Conservation (phyloP, 2,329 filamentous ascomycete species). For the Keithomyces neogunnii region DNA sequence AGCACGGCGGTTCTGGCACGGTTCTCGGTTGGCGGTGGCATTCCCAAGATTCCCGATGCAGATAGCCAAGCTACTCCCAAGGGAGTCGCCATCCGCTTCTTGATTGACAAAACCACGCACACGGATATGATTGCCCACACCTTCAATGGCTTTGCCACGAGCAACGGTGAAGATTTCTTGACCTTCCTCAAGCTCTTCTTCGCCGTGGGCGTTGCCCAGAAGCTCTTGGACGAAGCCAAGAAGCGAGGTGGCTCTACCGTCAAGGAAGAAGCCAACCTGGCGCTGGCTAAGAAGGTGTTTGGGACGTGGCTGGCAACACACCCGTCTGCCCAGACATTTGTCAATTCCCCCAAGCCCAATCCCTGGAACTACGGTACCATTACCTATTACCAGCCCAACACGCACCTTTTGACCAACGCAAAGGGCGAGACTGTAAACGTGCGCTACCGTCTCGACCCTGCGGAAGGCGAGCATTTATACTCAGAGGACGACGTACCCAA, state of each 20-base stretch:
- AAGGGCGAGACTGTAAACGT: background rate
- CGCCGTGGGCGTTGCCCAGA: background rate
- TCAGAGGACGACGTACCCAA: background rate
- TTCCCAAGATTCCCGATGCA: slow-evolving; percentile 1
- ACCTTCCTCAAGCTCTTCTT: background rate
- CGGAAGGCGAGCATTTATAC: background rate
- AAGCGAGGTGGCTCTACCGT: background rate
- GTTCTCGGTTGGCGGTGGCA: slow-evolving; percentile 4
- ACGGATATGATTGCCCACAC: background rate
- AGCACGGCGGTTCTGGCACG: slow-evolving; percentile 4
- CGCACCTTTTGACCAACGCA: background rate
- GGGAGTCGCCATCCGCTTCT: background rate
- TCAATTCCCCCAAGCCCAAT: background rate
- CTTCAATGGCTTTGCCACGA: background rate
- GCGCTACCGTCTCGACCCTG: background rate
- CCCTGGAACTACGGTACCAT: background rate
- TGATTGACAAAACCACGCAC: background rate
- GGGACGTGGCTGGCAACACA: background rate
- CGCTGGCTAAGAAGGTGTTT: background rate
- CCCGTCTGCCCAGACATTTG: background rate
- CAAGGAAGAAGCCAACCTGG: background rate
- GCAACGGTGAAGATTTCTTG: background rate
- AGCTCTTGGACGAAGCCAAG: background rate
- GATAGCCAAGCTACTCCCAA: background rate
- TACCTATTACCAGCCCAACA: background rate